These are phyloP conservation scores for Calonectria pauciramosa DNA, from an alignment of 2,329 filamentous ascomycete species.

Conservation along the genomic window DNA sequence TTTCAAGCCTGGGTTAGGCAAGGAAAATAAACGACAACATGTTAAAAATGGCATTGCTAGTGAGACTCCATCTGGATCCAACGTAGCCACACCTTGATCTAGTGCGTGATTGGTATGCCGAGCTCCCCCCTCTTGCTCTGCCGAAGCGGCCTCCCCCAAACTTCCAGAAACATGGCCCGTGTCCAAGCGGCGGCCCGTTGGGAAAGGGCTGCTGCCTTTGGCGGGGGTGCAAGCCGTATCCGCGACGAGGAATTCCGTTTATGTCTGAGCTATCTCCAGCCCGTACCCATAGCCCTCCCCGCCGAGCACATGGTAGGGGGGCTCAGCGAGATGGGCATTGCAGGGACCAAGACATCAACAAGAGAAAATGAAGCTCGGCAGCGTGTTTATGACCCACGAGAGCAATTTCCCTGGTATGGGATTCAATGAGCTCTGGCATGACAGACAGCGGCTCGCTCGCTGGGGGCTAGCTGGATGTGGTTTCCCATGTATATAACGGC, in stretches of 20 bases:
- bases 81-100: neutral
- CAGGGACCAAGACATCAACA: slow-evolving; percentile 8
- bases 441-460: neutral
- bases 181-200: neutral
- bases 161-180: slow-evolving; percentile 1
- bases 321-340: neutral
- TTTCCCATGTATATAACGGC: slow-evolving; percentile 2
- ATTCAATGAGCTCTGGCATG: neutral
- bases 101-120: neutral
- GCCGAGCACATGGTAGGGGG: neutral
- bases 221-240: neutral
- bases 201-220: neutral
- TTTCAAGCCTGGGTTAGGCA: neutral
- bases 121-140: too few relatives aligned
- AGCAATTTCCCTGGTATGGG: neutral
- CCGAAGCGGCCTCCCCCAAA: neutral
- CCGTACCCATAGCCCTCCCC: neutral
- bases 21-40: too few relatives aligned
- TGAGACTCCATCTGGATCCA: neutral
- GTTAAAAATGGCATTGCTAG: neutral
- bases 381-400: slow-evolving; percentile 4
- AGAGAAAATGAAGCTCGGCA: neutral
- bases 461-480: neutral
- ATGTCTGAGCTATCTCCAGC: neutral
- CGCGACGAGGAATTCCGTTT: neutral